phyloP scores from a whole-genome alignment of 441 rosid species.

The Adansonia grandidieri region DNA sequence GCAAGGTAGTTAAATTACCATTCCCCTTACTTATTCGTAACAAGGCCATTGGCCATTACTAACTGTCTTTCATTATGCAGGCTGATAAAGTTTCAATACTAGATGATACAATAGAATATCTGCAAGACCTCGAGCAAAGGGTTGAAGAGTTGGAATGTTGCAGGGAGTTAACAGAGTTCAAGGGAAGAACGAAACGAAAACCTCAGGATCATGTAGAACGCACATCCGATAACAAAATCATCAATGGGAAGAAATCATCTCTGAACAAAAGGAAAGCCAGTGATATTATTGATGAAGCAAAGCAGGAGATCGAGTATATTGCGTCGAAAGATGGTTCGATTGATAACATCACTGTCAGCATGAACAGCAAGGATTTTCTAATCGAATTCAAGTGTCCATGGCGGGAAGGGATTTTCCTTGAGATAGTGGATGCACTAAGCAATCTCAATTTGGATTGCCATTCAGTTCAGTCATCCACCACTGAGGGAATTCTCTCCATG shows the following conservation, averaged over 20 bases:
- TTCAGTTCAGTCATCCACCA: slow-evolving; percentile 72
- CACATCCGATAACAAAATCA: slow-evolving; percentile 56
- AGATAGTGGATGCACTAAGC: slow-evolving; percentile 69
- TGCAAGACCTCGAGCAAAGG: slow-evolving; percentile 66
- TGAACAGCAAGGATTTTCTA: slow-evolving; percentile 53
- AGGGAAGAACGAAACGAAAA: slow-evolving; percentile 49
- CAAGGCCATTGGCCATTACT: neutral
- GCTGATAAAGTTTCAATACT: slow-evolving; percentile 74
- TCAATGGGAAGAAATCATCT: slow-evolving; percentile 35
- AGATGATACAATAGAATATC: slow-evolving; percentile 74
- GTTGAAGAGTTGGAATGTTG: slow-evolving; percentile 66
- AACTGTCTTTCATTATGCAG: slow-evolving; percentile 43
- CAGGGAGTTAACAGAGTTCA: slow-evolving; percentile 43
- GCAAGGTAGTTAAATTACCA: slow-evolving; percentile 52
- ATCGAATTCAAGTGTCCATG: slow-evolving; percentile 75
- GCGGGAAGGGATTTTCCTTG: slow-evolving; percentile 83
- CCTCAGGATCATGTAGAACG: slow-evolving; percentile 54
- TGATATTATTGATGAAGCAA: slow-evolving; percentile 41
- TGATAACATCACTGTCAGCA: slow-evolving; percentile 49
- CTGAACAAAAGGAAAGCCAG: slow-evolving; percentile 67
- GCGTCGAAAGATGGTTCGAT: slow-evolving; percentile 40
- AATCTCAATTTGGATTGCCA: slow-evolving; percentile 72
- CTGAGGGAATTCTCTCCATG: slow-evolving; percentile 64
- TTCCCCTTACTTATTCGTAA: neutral
- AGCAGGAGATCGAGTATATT: slow-evolving; percentile 45